Evolutionary conservation across 106 monocot genomes (phyloP).

Genomic region (Phalaenopsis aphrodite): DNA sequence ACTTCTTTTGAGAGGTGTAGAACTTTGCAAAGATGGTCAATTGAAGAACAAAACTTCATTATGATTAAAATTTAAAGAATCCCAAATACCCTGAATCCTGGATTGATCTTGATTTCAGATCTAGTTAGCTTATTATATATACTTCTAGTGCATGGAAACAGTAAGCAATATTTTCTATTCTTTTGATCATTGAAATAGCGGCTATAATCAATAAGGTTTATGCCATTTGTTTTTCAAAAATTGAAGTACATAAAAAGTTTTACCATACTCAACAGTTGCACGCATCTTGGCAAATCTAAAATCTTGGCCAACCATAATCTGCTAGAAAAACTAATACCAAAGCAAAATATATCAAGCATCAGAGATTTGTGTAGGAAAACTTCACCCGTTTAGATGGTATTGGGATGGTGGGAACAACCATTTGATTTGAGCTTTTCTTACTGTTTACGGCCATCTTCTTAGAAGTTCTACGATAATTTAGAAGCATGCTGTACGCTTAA

Average conservation of each 20-base stretch:
- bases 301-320: not conserved
- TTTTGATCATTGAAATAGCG: not conserved
- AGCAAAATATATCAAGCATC: not conserved
- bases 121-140: not conserved
- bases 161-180: not conserved
- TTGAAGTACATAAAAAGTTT: not conserved
- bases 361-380: not conserved
- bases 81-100: not conserved
- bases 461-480: not conserved
- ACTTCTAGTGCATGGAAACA: no score
- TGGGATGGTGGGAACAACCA: not conserved
- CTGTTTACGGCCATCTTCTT: not conserved
- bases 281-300: not conserved
- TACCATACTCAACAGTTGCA: not conserved
- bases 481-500: not conserved
- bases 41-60: not conserved
- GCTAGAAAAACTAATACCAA: not conserved
- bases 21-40: not conserved
- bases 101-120: not conserved
- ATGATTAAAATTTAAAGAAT: not conserved
- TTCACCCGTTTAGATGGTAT: not conserved
- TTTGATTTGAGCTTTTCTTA: not conserved
- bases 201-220: no score
- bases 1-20: not conserved
- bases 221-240: not conserved